Evolutionary conservation across 1,139 yeast genomes (phyloP).

Genomic region (Blastobotrys proliferans): DNA sequence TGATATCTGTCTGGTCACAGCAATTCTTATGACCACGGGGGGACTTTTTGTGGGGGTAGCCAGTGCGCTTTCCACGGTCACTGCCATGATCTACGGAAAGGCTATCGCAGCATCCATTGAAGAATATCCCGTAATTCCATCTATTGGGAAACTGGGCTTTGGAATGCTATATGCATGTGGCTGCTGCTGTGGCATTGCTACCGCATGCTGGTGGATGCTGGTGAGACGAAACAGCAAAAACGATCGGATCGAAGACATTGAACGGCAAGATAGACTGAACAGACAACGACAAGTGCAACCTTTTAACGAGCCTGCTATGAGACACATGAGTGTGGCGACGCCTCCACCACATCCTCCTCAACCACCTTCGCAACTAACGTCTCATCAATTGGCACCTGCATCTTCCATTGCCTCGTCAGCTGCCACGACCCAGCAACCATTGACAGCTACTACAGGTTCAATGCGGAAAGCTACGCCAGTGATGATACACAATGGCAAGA

Average conservation of each 20-base stretch:
- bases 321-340: too few relatives aligned
- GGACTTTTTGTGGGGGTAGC: neutral
- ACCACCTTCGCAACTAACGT: too few relatives aligned
- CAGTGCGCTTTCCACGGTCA: constrained; percentile 1
- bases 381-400: too few relatives aligned
- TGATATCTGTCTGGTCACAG: neutral
- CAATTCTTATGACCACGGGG: neutral
- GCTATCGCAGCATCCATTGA: neutral
- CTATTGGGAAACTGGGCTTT: constrained; percentile 1
- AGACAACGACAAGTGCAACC: neutral
- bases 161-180: constrained; percentile 1
- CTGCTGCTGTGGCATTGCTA: neutral
- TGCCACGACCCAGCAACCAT: too few relatives aligned
- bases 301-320: too few relatives aligned
- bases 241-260: neutral
- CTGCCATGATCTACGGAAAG: neutral
- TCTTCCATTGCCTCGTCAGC: too few relatives aligned
- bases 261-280: neutral
- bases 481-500: neutral
- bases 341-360: too few relatives aligned
- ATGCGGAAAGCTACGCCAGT: neutral
- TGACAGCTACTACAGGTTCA: too few relatives aligned
- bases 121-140: neutral
- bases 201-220: constrained; percentile 5
- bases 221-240: neutral